Evolutionary conservation across 345 rosid genomes (phyloP), one percentile per base, ranked within the genome.

Genomic region (Ceriops decandra): DNA sequence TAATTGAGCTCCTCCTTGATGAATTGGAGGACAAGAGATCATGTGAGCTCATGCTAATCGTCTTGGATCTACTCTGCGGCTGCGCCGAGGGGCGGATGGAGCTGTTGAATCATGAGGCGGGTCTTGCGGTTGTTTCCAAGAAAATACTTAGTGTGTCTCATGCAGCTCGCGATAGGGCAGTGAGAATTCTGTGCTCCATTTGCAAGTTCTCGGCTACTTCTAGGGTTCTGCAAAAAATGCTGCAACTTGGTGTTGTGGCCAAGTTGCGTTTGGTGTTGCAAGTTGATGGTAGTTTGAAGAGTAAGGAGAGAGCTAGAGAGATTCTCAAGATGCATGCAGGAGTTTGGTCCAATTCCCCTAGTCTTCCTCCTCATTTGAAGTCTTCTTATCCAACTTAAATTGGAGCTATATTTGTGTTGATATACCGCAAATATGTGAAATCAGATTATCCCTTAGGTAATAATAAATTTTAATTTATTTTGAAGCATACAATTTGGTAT

Each of bases 1-100:
- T 90, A 32, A 74, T 86, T 17, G 91, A 88, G 75, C 83, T 82
- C 64, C 91, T 92, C n/a, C 87, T 92, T 8, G 95, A 88, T 57
- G 71, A 84, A 9, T 47, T 78, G 1, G 87, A 90, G 28, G 49
- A 15, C 49, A 85, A 62, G 68, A 76, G 87, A 73, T 52, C 68
- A 21, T 73, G 62, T 19, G 96, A 87, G 72, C 82, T 86, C 80
- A 75, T 76, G 8, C 66, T 91, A 19, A 35, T 58, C 0, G 73
- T 77, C 21, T 49, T 83, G 59, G 87, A 85, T 61, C 82, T 80
- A 61, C 77, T 85, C 1, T 82, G 92, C 11, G 78, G 85, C 0
- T 83, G 88, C 1, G 92, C 92, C 0, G 88, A 87, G 46, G 89
- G 92, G 36, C 54, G 92, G 62, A 83, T 83, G 17, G 86, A 87